Evolutionary conservation across 2,329 filamentous ascomycete genomes (phyloP).

Genomic region (Cladosporium phlei): DNA sequence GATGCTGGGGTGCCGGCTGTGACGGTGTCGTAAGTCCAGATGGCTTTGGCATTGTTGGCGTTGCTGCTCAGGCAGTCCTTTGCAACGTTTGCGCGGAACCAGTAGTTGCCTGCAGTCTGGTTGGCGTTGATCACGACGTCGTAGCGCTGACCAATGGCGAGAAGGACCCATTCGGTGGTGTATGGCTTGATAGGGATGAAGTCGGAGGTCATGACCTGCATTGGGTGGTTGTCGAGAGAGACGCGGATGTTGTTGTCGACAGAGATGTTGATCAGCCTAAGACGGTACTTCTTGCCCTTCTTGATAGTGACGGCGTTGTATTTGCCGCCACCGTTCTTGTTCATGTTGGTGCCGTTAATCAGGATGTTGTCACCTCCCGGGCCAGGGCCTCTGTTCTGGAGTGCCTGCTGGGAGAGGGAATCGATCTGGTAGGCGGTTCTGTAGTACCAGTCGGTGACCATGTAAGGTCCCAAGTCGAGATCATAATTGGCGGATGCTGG

Average conservation of each 20-base stretch:
- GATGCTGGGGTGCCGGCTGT: conserved; percentile 7
- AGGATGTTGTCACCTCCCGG: conserved; percentile 49
- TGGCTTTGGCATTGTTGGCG: conserved; percentile 27
- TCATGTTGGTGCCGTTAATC: conserved; percentile 37
- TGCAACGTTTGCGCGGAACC: conserved; percentile 32
- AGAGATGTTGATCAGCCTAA: conserved; percentile 44
- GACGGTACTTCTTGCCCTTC: conserved; percentile 38
- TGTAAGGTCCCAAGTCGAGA: conserved; percentile 56
- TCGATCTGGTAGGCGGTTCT: conserved; percentile 23
- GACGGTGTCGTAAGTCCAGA: conserved; percentile 29
- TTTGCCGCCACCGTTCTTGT: conserved; percentile 29
- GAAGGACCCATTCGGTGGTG: conserved; percentile 27
- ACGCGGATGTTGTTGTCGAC: conserved; percentile 42
- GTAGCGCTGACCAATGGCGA: conserved; percentile 39
- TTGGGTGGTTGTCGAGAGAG: conserved; percentile 32
- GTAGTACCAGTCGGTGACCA: conserved; percentile 57
- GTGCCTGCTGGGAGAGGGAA: conserved; percentile 29
- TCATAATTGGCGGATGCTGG: conserved; percentile 58
- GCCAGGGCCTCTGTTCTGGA: conserved; percentile 30
- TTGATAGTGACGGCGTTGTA: conserved; percentile 31
- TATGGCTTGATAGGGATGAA: conserved; percentile 35
- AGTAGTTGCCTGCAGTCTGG: conserved; percentile 31
- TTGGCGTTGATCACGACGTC: conserved; percentile 38
- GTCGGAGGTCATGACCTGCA: conserved; percentile 35
- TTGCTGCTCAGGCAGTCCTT: conserved; percentile 32